Base-by-base conservation (phyloP, 2,329 filamentous ascomycete genomes). In the Botryotinia convoluta region DNA sequence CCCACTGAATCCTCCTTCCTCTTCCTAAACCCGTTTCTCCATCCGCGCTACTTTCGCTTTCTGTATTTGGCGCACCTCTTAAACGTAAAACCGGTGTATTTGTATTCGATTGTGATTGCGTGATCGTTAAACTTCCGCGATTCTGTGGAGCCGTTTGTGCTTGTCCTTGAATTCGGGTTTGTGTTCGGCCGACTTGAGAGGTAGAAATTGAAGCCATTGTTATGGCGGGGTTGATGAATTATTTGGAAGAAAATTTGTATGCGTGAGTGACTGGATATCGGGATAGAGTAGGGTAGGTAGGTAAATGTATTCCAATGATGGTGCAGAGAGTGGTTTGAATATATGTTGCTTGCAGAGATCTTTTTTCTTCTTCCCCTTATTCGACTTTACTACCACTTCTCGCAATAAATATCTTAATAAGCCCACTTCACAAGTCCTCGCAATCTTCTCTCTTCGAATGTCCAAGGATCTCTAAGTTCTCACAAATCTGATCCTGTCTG, bases 1-100 rank as follows among this genome's bases (percentile, higher is more conserved):
- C 94, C 96, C 96, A 99, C 82, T 93, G 91, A 72, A 99, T 96
- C 67, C 89, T 90, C 70, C 91, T 87, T 18, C 74, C 48, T 6
- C 70, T 74, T 20, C 74, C 73, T n/a, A 65, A 73, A 35, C 73
- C 71, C 1, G 72, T 72, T 26, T 54, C 48, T 22, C 67, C 61
- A 42, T 62, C 73, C 26, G 60, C 68, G 5, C 62, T 48, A 65
- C 48, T 57, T 7, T 26, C 74, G 7, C 68, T 74, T 26, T 75
- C 64, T 20, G 67, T 71, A 59, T 69, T 62, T 35, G 74, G 71
- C 8, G 78, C 79, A n/a, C 79, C 80, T 39, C 80, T 72, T 16
- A 81, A 71, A 61, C 77, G 78, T 3, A 82, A 59, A 9, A 81
- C 77, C 0, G 80, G 74, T 42, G 35, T 20, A 29, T 37, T 39